A percentile compares a stretch with the other conserved stretches of the same genome.
Evolutionary conservation across 192 early-diverging fungal species (phyloP).

Genomic region (Coemansia sp.): DNA sequence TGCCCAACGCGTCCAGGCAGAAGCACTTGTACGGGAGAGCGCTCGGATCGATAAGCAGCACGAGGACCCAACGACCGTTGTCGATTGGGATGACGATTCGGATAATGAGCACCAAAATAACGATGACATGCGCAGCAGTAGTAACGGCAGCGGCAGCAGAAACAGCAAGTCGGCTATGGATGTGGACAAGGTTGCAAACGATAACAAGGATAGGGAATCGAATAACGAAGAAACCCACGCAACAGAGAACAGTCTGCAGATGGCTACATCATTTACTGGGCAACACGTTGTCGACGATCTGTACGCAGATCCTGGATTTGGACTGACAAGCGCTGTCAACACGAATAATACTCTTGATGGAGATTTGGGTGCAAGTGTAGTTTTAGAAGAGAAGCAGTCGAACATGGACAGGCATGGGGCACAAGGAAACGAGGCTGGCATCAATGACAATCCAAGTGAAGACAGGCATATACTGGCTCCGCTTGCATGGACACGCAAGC

Average conservation of each 20-base stretch:
- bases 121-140: not conserved
- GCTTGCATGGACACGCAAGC: constrained; percentile 22
- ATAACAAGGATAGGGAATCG: not conserved
- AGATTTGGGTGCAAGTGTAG: not conserved
- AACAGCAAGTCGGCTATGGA: not conserved
- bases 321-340: not conserved
- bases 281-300: constrained; percentile 19
- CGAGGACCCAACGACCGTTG: constrained; percentile 25
- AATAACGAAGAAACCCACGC: not conserved
- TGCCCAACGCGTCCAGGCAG: constrained; percentile 12
- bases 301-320: constrained; percentile 14
- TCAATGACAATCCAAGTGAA: not conserved
- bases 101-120: constrained; percentile 15
- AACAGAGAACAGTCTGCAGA: not conserved
- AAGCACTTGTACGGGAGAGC: constrained; percentile 13
- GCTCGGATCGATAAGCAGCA: constrained; percentile 23
- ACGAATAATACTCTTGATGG: not conserved
- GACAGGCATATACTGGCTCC: not conserved
- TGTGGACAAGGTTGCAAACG: not conserved
- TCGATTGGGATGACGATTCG: constrained; percentile 48
- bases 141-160: not conserved
- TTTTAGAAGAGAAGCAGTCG: not conserved
- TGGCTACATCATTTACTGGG: not conserved
- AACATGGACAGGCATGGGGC: not conserved
- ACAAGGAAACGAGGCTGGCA: not conserved